Base-by-base conservation (phyloP, 495 filamentous ascomycete genomes). In the Articulospora tetracladia region DNA sequence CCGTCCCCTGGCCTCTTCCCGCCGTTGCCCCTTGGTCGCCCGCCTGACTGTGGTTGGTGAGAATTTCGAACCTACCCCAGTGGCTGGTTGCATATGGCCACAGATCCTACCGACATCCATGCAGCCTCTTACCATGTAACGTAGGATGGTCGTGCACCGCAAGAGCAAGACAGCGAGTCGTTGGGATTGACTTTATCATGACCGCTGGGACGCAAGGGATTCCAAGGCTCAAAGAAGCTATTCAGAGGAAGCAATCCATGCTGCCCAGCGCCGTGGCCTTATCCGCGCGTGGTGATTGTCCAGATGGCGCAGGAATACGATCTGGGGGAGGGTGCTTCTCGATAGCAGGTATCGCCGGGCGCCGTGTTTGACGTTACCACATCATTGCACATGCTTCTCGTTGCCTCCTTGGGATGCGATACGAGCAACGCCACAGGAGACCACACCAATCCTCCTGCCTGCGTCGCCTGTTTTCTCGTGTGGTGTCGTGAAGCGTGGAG, bases 71-170 rank as follows among this genome's bases (percentile, higher is more conserved):
- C n/a, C 34, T 57, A 49, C 55, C 39, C 36, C 55, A 30, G 55
- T 49, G 36, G 53, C 55, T 57, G 55, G 55, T 57, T 57, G 55
- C 55, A 57, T 39, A 49, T 44, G 55, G 39, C 39, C 26, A 25
- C n/a, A 25, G 13, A 19, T 27, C 52, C 52, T 44, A 34, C 34
- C 19, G 32, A 57, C 49, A 27, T 50, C 25, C 23, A 12, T 44
- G 39, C 39, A 44, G 17, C 39, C 17, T 57, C 39, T 48, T 27
- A 25, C 25, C 44, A 57, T 57, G 55, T 57, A 57, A 57, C 55
- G 55, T 57, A 27, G 41, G 55, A 57, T 57, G 39, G 23, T 48
- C 7, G 24, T 30, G 25, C 41, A 10, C 22, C 6, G 6, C 6
- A 4, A 50, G 20, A 25, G 3, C 6, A 7, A 15, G 39, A 3